Base-by-base conservation (phyloP, 2,329 filamentous ascomycete species). In the Nothomitra cinnamomea region DNA sequence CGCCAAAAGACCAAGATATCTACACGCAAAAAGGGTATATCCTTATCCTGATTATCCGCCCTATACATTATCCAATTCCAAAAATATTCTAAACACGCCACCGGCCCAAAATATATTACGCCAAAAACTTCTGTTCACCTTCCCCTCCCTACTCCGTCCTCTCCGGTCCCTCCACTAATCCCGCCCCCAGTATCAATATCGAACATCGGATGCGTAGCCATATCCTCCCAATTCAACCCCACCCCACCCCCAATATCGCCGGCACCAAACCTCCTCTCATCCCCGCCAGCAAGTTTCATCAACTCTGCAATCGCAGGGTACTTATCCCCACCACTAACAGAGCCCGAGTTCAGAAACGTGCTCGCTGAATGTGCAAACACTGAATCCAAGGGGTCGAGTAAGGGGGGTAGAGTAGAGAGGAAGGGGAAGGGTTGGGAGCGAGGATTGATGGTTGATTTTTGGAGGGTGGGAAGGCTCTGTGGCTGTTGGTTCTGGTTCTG, bases 181-280 rank as follows among this genome's bases (percentile, higher is more conserved):
- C 41, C 51, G 28, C 28, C 36, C 13, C 41, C 51, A 45, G 51
- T 5, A 51, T 54, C 52, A 38, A 54, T 54, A 51, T 54, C 52
- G 28, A 54, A 54, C 24, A 54, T 54, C 7, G 52, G 45, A 40
- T 54, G 52, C n/a, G 41, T 54, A 13, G 52, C 52, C 52, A 54
- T 54, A 38, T 54, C 52, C 32, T 54, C 52, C 52, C 52, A 54
- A 35, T 52, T 36, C 52, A 54, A 54, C n/a, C n/a, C 52, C 12
- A 45, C 50, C n/a, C 4, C 19, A 4, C 47, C n/a, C n/a, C 4
- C 25, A 32, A 4, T 10, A 22, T 4, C 47, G 19, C 10, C 25
- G 4, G 4, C 47, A 17, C 19, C 25, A 50, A 50, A 17, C 15
- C 47, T 3, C 15, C 47, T 25, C 5, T 25, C 47, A 45, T 25